Conservation (phyloP, 352 stramenopile species). For the Phytophthora cactorum region DNA sequence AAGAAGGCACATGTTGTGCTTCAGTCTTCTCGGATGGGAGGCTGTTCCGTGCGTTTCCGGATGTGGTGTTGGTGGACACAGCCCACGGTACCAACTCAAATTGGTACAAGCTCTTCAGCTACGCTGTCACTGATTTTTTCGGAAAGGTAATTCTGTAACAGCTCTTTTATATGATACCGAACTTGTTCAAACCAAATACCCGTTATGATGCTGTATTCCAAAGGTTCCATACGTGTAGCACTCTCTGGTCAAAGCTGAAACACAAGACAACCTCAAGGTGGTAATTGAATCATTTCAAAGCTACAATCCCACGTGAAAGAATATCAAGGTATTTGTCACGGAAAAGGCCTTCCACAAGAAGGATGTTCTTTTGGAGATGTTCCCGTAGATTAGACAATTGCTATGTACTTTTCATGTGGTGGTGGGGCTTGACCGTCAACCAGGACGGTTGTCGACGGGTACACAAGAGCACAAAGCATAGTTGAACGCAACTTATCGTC, state of each 20-base stretch:
- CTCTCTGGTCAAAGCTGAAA: not conserved
- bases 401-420: slow-evolving; percentile 1
- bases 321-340: slow-evolving; percentile 4
- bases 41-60: slow-evolving; percentile 10
- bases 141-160: slow-evolving; percentile 7
- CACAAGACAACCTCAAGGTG: not conserved
- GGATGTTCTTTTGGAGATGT: no score
- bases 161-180: not conserved
- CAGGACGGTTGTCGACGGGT: not conserved
- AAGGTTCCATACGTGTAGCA: slow-evolving; percentile 10
- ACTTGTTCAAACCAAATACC: not conserved
- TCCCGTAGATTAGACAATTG: not conserved
- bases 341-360: slow-evolving; percentile 11
- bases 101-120: slow-evolving; percentile 15
- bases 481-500: slow-evolving; percentile 1
- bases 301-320: not conserved
- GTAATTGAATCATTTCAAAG: slow-evolving; percentile 9
- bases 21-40: slow-evolving; percentile 9
- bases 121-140: not conserved
- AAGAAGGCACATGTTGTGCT: not conserved
- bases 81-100: slow-evolving; percentile 9
- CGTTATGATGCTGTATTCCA: not conserved
- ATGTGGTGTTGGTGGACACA: slow-evolving; percentile 10
- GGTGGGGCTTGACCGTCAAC: not conserved
- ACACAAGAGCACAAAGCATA: not conserved